Evolutionary conservation across 73 alveolate species (phyloP).

Genomic region (Symbiodinium pilosum): DNA sequence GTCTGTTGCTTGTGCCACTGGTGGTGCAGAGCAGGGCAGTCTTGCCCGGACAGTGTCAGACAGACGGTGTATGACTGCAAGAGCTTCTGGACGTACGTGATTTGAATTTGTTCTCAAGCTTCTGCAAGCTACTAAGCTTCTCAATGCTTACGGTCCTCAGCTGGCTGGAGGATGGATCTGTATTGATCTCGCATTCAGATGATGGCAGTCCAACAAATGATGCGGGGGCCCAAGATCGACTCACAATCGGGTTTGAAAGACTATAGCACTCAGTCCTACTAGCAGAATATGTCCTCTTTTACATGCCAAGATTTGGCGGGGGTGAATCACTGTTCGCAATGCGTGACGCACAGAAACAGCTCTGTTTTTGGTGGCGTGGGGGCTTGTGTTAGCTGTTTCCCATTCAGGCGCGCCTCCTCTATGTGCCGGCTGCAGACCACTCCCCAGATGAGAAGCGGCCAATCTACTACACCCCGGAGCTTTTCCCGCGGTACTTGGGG

Average conservation of each 20-base stretch:
- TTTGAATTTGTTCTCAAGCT: neutral
- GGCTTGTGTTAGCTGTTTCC: too few relatives aligned
- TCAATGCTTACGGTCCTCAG: neutral
- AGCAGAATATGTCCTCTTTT: too few relatives aligned
- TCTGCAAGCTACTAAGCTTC: neutral
- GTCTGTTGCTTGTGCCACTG: neutral
- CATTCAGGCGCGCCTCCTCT: slow-evolving; percentile 68
- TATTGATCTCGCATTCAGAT: slow-evolving; percentile 80
- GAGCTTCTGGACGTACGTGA: neutral
- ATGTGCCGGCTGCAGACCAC: slow-evolving; percentile 78
- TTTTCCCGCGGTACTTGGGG: slow-evolving; percentile 86
- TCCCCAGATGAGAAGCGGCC: slow-evolving; percentile 58
- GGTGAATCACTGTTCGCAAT: neutral
- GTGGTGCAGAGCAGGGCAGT: neutral
- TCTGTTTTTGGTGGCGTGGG: too few relatives aligned
- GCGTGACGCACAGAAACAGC: too few relatives aligned
- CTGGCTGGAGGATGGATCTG: slow-evolving; percentile 84
- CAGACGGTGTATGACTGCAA: neutral
- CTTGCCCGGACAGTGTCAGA: neutral
- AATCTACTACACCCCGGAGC: slow-evolving; percentile 70
- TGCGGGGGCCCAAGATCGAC: neutral
- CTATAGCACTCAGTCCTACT: too few relatives aligned
- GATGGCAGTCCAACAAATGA: slow-evolving; percentile 52
- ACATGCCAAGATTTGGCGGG: too few relatives aligned
- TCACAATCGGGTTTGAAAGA: too few relatives aligned